phyloP scores from a whole-genome alignment of 495 filamentous ascomycete genomes.

The Lentithecium fluviatile region DNA sequence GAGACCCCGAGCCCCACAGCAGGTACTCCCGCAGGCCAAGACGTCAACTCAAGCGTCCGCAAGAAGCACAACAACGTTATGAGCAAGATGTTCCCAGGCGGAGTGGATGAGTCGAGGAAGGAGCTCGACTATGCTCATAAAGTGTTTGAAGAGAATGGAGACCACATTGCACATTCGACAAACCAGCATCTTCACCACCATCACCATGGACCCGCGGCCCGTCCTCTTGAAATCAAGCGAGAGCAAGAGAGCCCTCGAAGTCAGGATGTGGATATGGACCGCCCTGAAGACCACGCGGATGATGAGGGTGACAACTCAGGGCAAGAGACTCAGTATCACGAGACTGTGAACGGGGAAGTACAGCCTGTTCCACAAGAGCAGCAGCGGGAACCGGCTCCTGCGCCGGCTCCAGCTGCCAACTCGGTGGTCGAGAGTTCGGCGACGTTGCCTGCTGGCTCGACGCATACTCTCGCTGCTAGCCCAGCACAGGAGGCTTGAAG shows the following conservation, averaged over 20 bases:
- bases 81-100: constrained; percentile 30
- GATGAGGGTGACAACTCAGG: constrained; percentile 28
- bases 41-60: constrained; percentile 19
- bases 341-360: constrained; percentile 4
- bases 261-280: constrained; percentile 23
- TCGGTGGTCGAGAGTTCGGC: not conserved
- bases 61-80: constrained; percentile 27
- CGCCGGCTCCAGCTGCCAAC: not conserved
- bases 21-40: constrained; percentile 3
- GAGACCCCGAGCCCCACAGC: constrained; percentile 24
- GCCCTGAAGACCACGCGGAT: constrained; percentile 19
- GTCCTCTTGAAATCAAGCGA: constrained; percentile 15
- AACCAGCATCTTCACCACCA: constrained; percentile 15
- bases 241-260: constrained; percentile 22
- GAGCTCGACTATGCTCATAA: constrained; percentile 24
- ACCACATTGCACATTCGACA: constrained; percentile 5
- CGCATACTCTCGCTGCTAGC: not conserved
- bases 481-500: too few species aligned
- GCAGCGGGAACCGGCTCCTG: not conserved
- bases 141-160: constrained; percentile 25
- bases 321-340: constrained; percentile 22
- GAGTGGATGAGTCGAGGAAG: constrained; percentile 19
- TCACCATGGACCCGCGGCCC: not conserved
- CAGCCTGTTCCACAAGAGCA: not conserved
- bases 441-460: not conserved